Base-by-base conservation (phyloP, 2,329 filamentous ascomycete species). In the Calonectria montana region DNA sequence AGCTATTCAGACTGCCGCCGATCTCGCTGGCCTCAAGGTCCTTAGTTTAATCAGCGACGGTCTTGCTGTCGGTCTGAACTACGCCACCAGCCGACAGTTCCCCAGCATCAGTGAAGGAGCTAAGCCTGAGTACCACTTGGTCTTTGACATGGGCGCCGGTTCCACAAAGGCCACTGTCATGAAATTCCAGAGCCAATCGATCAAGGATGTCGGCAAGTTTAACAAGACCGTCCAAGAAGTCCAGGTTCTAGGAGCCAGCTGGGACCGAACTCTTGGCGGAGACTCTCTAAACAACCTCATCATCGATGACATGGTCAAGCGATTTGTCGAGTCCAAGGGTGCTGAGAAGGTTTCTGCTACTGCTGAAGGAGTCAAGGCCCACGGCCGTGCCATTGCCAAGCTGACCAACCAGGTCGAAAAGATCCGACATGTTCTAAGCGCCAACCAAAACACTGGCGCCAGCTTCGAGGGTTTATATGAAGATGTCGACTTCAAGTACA, bases 191-290 rank as follows among this genome's bases (percentile, higher is more conserved):
- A 94, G 94, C 81, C 92, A 93, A 77, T 92, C 90, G 2, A 93
- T 98, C 74, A 99, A 98, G 88, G 96, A 98, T 78, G 86, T 96
- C 67, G 96, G 95, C 76, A 95, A 94, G 83, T 96, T 91, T 87
- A 98, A 98, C 88, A 98, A 98, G 90, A 98, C 95, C 1, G 86
- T 99, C 37, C 97, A 98, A 82, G 97, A 99, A 82, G 93, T 98
- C n/a, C 91, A 95, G 73, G 94, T 97, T 43, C 79, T 98, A 53
- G 96, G 96, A 70, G 90, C 90, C 76, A 95, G 94, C 72, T 99
- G 94, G 94, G 97, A 99, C 80, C 91, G 91, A 79, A 94, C 93
- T 3, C 91, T 99, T 21, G 97, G 97, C 71, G 97, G 97, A 67
- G 96, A 99, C 81, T 88, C 93, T 39, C 88, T 99, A 73, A 99